Evolutionary conservation across 1,284 basidiomycete species (phyloP), one percentile per base, ranked within the genome.

Genomic region (Irpex sp.): DNA sequence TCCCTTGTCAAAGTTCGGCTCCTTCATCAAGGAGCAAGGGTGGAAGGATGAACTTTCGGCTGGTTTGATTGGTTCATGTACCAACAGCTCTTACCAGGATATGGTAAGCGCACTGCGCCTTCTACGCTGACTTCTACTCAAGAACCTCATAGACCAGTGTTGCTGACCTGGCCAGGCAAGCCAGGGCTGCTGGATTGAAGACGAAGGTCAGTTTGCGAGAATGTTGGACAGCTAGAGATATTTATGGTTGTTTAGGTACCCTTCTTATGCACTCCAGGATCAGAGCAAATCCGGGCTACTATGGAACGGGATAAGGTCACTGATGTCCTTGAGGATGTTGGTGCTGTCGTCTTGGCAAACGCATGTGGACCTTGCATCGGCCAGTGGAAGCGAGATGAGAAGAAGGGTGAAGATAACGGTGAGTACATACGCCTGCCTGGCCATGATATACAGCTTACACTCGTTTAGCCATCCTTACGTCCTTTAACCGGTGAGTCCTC

Each of bases 281-380:
- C 93, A 51, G 97, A 99, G 74, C 93, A 97, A 75, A 98, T 99
- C 70, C 88, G 97, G 59, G 97, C 97, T 2, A 99, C 97, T 0
- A 95, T 99, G 77, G 95, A 98, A 77, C 88, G 97, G 46, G 97
- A 99, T 72, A 85, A 91, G 33, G 85, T 98, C 60, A 95, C 94
- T 36, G 79, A 84, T 31, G 84, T 85, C 51, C 79, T 99, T 46
- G 85, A 96, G 74, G 87, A 88, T 67, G 93, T 98, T 57, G 97
- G 97, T 36, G 96, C 89, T 5, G 84, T 90, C 47, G 97, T 99
- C 13, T 82, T 99, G 36, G 97, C 97, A 11, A 99, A 99, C 75
- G 97, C 97, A 1, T 99, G 97, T 70, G 97, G 97, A 60, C 97
- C 97, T 36, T 99, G 97, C 75, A 99, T 99, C 69, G 97, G 97